phyloP scores from a whole-genome alignment of 257 asterid species.

The Solanum piurae region DNA sequence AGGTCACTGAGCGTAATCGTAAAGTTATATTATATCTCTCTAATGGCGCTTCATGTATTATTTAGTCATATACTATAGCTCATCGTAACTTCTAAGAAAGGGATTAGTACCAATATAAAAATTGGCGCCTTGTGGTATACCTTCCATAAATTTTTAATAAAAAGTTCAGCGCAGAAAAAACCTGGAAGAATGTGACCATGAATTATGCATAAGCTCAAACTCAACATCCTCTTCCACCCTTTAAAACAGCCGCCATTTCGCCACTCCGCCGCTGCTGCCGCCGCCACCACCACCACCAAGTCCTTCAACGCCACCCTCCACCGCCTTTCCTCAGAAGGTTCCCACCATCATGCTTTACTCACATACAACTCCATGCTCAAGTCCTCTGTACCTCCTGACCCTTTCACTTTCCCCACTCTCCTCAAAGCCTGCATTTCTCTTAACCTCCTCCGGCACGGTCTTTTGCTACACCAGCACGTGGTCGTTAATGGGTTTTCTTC shows the following conservation, averaged over 20 bases:
- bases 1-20: neutral
- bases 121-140: neutral
- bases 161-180: neutral
- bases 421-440: slow-evolving; percentile 71
- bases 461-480: slow-evolving; percentile 51
- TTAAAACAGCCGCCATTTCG: slow-evolving; percentile 17
- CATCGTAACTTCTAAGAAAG: neutral
- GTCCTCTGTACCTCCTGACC: slow-evolving; percentile 40
- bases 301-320: slow-evolving; percentile 45
- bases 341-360: slow-evolving; percentile 43
- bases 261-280: neutral
- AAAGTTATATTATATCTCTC: neutral
- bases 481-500: slow-evolving; percentile 42
- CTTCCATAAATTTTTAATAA: neutral
- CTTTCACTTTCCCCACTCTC: slow-evolving; percentile 63
- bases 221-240: slow-evolving; percentile 10
- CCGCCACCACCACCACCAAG: slow-evolving; percentile 18
- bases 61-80: too few species aligned
- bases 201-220: slow-evolving; percentile 40
- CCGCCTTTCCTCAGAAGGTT: slow-evolving; percentile 52
- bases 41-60: neutral
- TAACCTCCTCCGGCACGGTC: slow-evolving; percentile 40
- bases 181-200: slow-evolving; percentile 1
- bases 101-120: neutral
- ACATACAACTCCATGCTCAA: slow-evolving; percentile 44